phyloP scores from a whole-genome alignment of 2,329 filamentous ascomycete species.

The Colletotrichum tropicicola region DNA sequence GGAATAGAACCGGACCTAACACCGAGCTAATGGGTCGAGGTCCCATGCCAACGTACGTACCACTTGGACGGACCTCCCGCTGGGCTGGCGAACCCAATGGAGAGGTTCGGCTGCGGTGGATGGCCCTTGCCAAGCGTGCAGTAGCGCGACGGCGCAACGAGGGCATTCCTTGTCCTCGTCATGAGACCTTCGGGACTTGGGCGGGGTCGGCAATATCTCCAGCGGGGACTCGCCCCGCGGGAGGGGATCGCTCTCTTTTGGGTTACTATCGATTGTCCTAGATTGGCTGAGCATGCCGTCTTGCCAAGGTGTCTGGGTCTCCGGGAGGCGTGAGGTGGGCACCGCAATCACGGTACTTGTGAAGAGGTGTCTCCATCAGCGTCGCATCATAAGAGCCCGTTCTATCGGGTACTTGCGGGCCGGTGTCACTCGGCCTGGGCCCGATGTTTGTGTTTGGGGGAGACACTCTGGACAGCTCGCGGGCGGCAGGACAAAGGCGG shows the following conservation, averaged over 20 bases:
- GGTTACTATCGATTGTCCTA: background rate
- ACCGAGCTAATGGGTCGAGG: constrained; percentile 13
- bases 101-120: constrained; percentile 17
- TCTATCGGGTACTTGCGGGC: background rate
- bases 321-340: constrained; percentile 1
- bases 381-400: background rate
- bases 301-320: background rate
- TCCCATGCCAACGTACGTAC: constrained; percentile 11
- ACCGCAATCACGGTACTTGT: constrained; percentile 5
- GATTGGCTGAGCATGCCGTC: constrained; percentile 3
- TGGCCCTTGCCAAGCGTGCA: constrained; percentile 21
- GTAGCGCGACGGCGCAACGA: constrained; percentile 16
- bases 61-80: background rate
- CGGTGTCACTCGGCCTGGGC: constrained; percentile 9
- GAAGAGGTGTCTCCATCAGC: background rate
- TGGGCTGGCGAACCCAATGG: constrained; percentile 16
- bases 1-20: constrained; percentile 5
- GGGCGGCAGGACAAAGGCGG: constrained; percentile 7
- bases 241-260: background rate
- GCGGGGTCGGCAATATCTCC: constrained; percentile 23
- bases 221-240: background rate
- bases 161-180: constrained; percentile 19
- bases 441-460: background rate
- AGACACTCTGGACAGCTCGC: too few species aligned
- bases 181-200: constrained; percentile 12